A percentile compares a stretch with the other conserved stretches of the same genome.
Conservation (phyloP, 2,329 filamentous ascomycete genomes). For the Fonsecaea pugnacius region DNA sequence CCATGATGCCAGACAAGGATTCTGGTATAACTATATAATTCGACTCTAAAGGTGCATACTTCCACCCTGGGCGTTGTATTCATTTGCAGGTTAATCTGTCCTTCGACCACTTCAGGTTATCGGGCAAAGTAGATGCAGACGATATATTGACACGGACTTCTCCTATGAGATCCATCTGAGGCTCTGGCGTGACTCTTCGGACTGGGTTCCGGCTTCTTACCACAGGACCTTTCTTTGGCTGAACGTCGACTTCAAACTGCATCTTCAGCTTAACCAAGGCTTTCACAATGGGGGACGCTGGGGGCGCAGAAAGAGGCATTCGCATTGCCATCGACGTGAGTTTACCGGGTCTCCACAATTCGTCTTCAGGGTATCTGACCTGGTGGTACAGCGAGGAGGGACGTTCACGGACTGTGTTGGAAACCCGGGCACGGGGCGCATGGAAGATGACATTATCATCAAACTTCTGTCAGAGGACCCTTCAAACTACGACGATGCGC, state of each 20-base stretch:
- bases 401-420: slow-evolving; percentile 94
- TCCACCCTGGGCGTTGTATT: not conserved
- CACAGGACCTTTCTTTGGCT: not conserved
- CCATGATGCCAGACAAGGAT: not conserved
- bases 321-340: slow-evolving; percentile 46
- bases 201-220: not conserved
- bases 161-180: slow-evolving; percentile 11
- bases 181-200: slow-evolving; percentile 11
- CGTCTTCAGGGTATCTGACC: slow-evolving; percentile 23
- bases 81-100: not conserved
- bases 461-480: slow-evolving; percentile 91
- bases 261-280: not conserved
- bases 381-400: slow-evolving; percentile 66
- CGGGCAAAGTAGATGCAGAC: slow-evolving; percentile 10
- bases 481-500: slow-evolving; percentile 86
- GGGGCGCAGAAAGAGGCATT: slow-evolving; percentile 39
- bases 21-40: not conserved
- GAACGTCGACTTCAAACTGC: not conserved
- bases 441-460: slow-evolving; percentile 77
- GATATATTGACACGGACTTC: slow-evolving; percentile 16
- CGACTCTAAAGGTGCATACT: not conserved
- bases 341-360: slow-evolving; percentile 14
- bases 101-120: not conserved
- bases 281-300: slow-evolving; percentile 35
- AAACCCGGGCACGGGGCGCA: slow-evolving; percentile 70